phyloP scores from a whole-genome alignment of 1,284 basidiomycete species.

The Ganoderma lingzhi region DNA sequence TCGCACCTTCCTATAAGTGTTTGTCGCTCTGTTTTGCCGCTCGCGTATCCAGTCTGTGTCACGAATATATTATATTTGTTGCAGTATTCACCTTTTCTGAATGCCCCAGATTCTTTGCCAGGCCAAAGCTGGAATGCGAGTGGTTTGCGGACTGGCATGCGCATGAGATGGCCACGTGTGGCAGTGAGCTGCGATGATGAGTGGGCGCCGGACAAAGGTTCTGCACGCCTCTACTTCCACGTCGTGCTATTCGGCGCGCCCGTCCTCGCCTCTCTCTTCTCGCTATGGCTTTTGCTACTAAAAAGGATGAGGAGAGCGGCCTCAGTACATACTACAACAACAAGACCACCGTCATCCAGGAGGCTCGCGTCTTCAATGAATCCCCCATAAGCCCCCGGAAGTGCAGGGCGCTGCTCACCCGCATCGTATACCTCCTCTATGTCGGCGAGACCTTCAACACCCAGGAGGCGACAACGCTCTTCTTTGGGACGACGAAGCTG shows the following conservation, averaged over 20 bases:
- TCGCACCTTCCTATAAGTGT: background rate
- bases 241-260: slow-evolving; percentile 32
- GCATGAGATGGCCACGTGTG: slow-evolving; percentile 26
- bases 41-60: slow-evolving; percentile 10
- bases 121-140: background rate
- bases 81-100: background rate
- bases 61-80: slow-evolving; percentile 13
- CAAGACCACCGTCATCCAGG: slow-evolving; percentile 96
- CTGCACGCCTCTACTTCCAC: slow-evolving; percentile 23
- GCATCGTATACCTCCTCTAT: slow-evolving; percentile 97
- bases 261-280: slow-evolving; percentile 9
- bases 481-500: slow-evolving; percentile 99
- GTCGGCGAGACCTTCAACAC: slow-evolving; percentile 95
- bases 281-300: slow-evolving; percentile 80
- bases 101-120: background rate
- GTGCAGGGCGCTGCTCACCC: slow-evolving; percentile 95
- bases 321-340: slow-evolving; percentile 91
- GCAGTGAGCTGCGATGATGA: slow-evolving; percentile 29
- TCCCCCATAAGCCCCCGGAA: slow-evolving; percentile 97
- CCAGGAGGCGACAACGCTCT: slow-evolving; percentile 96
- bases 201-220: slow-evolving; percentile 22
- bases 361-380: slow-evolving; percentile 99
- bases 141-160: background rate
- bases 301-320: slow-evolving; percentile 93
- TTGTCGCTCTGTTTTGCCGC: slow-evolving; percentile 9